phyloP scores from a whole-genome alignment of 148 eudicot genomes.

The Rhododendron vialii region DNA sequence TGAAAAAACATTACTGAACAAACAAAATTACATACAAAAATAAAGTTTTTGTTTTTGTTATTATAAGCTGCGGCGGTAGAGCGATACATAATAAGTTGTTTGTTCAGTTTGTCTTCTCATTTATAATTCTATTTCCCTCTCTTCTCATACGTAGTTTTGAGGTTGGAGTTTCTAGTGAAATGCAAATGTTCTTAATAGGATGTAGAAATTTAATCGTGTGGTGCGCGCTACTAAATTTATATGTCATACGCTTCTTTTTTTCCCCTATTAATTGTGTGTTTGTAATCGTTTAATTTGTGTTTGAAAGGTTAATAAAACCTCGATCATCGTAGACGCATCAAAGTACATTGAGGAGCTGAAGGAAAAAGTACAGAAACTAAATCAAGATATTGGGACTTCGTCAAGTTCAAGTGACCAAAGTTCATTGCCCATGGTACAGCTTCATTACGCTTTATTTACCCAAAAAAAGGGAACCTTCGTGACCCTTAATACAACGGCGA shows the following conservation, averaged over 20 bases:
- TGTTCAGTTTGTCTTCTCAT: too few species aligned
- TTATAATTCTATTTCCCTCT: too few species aligned
- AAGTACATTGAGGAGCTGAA: conserved; percentile 59
- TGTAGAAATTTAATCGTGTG: background rate
- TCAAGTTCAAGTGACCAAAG: conserved; percentile 37
- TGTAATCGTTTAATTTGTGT: background rate
- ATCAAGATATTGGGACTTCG: conserved; percentile 26
- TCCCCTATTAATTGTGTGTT: background rate
- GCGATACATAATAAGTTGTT: too few species aligned
- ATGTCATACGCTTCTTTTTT: background rate
- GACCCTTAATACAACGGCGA: background rate
- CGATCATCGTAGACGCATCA: conserved; percentile 58
- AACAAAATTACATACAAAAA: too few species aligned
- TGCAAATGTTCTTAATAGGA: background rate
- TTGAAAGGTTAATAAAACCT: conserved; percentile 40
- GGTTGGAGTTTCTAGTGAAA: too few species aligned
- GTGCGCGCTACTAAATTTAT: background rate
- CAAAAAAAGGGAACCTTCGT: background rate
- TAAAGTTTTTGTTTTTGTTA: too few species aligned
- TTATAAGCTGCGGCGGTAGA: too few species aligned
- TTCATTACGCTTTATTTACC: background rate
- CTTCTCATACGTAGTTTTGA: too few species aligned
- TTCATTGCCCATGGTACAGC: conserved; percentile 42
- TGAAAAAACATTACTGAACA: too few species aligned
- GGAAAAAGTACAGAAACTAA: conserved; percentile 45